Evolutionary conservation across 2,329 filamentous ascomycete genomes (phyloP).

Genomic region (Penicillium brasilianum): DNA sequence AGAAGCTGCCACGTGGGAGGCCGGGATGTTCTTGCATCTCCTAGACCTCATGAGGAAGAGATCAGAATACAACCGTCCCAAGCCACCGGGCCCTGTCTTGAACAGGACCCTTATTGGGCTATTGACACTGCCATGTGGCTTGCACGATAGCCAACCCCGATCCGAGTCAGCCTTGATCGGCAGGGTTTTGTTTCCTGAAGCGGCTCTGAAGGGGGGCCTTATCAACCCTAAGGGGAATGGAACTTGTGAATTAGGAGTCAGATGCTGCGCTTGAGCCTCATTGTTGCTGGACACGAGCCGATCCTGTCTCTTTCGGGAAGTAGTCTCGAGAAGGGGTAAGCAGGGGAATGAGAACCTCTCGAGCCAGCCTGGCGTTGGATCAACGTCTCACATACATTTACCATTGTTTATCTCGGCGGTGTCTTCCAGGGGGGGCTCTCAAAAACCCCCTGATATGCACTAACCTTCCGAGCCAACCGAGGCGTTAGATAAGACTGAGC

Average conservation of each 20-base stretch:
- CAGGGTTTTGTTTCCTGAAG: slow-evolving; percentile 4
- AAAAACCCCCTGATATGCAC: background rate
- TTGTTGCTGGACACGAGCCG: background rate
- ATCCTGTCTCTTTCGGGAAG: slow-evolving; percentile 6
- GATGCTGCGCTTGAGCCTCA: slow-evolving; percentile 7
- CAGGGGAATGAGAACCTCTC: background rate
- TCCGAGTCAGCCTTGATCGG: slow-evolving; percentile 9
- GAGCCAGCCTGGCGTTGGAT: background rate
- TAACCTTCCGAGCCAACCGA: background rate
- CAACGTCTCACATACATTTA: background rate
- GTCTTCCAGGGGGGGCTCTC: background rate
- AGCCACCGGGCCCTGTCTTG: slow-evolving; percentile 8
- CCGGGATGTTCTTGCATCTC: slow-evolving; percentile 6
- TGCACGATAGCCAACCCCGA: background rate
- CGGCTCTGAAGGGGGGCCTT: background rate
- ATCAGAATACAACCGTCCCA: slow-evolving; percentile 13
- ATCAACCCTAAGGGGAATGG: background rate
- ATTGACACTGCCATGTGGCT: slow-evolving; percentile 2
- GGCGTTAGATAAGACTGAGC: background rate
- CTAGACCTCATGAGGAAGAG: slow-evolving; percentile 17
- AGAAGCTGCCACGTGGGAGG: slow-evolving; percentile 21
- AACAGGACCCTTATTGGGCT: background rate
- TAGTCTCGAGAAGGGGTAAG: slow-evolving; percentile 3
- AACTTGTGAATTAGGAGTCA: background rate
- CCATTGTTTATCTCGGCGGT: background rate